Evolutionary conservation across 495 filamentous ascomycete genomes (phyloP).

Genomic region (Acidomyces sp.): DNA sequence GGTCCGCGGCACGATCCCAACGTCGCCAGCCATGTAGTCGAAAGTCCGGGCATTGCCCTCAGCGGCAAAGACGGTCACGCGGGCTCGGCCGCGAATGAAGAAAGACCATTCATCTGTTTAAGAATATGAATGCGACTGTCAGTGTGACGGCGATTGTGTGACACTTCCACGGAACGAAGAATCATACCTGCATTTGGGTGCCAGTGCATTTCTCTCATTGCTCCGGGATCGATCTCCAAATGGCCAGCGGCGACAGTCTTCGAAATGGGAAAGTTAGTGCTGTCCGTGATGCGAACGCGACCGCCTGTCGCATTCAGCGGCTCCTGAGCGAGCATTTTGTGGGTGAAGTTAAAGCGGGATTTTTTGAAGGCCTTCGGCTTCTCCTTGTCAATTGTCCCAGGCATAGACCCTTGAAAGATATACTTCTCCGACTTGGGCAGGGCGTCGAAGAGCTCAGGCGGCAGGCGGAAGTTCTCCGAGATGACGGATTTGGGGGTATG

Average conservation of each 20-base stretch:
- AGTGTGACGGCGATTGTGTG: no score
- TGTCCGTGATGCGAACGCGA: constrained; percentile 48
- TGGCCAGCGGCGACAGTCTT: constrained; percentile 52
- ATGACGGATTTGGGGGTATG: constrained; percentile 52
- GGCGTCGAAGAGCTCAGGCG: constrained; percentile 44
- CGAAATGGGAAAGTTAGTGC: constrained; percentile 52
- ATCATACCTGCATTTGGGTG: constrained; percentile 57
- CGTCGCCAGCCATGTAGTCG: constrained; percentile 62
- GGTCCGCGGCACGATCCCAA: constrained; percentile 51
- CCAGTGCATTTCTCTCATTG: constrained; percentile 72
- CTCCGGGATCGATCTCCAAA: constrained; percentile 50
- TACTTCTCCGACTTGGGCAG: constrained; percentile 50
- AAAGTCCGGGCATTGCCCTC: constrained; percentile 50
- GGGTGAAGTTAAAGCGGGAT: constrained; percentile 46
- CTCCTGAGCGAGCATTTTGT: constrained; percentile 47
- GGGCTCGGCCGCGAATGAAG: constrained; percentile 53
- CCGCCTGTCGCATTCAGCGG: constrained; percentile 43
- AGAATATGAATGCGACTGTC: neutral
- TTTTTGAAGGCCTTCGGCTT: constrained; percentile 39
- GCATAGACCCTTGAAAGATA: constrained; percentile 49
- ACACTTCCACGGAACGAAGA: no score
- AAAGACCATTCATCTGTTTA: constrained; percentile 32
- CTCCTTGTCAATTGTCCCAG: constrained; percentile 37
- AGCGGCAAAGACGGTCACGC: constrained; percentile 54
- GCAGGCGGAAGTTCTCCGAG: constrained; percentile 50